Evolutionary conservation across 2,329 filamentous ascomycete species (phyloP).

Genomic region (Ambrosiella cleistominuta): DNA sequence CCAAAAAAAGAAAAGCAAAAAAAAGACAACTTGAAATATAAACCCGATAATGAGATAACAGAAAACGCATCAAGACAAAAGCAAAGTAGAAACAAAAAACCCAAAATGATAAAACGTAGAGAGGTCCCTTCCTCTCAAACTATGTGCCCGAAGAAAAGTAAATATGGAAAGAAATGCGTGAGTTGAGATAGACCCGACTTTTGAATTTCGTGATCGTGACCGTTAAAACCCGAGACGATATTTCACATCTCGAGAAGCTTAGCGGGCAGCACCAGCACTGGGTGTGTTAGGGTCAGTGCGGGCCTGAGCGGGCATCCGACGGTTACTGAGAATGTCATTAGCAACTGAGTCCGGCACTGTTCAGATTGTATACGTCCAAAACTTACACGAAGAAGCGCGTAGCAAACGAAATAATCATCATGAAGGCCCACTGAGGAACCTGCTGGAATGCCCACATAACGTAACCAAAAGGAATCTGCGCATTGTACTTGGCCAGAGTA

Average conservation of each 20-base stretch:
- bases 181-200: neutral
- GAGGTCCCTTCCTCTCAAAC: conserved; percentile 6
- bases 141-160: conserved; percentile 14
- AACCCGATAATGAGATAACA: neutral
- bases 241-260: neutral
- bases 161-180: conserved; percentile 8
- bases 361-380: neutral
- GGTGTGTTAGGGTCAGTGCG: conserved; percentile 15
- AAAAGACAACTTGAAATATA: neutral
- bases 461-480: conserved; percentile 50
- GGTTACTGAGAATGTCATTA: conserved; percentile 5
- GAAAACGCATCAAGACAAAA: neutral
- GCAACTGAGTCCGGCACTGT: neutral
- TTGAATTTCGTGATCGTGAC: neutral
- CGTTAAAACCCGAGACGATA: neutral
- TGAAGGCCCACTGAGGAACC: conserved; percentile 59
- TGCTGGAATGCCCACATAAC: conserved; percentile 47
- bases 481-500: conserved; percentile 39
- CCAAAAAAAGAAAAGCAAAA: neutral
- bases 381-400: conserved; percentile 63
- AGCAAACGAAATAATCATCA: conserved; percentile 56
- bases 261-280: neutral
- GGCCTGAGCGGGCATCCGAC: neutral
- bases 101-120: neutral
- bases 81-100: neutral